phyloP scores from a whole-genome alignment of 805 yeast genomes.

The Candida nemodendra region DNA sequence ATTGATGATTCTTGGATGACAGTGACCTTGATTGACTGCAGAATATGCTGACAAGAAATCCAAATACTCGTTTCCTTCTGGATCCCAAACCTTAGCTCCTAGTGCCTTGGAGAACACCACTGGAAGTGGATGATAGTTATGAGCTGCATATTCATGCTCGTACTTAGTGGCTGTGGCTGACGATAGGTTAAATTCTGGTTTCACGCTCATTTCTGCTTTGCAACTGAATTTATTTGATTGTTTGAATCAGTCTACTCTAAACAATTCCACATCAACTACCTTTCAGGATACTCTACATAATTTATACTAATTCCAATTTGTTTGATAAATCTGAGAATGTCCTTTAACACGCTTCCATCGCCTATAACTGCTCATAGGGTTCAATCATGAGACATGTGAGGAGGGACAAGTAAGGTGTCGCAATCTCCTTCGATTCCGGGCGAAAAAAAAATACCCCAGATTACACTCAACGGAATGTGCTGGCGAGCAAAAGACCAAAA shows the following conservation, averaged over 20 bases:
- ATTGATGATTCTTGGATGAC: conserved; percentile 86
- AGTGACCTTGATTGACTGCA: conserved; percentile 97
- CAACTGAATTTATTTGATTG: too few species aligned
- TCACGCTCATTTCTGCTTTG: too few species aligned
- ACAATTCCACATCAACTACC: too few species aligned
- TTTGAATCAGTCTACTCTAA: too few species aligned
- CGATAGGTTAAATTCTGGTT: conserved; percentile 49
- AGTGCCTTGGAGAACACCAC: conserved; percentile 83
- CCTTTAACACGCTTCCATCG: conserved; percentile 4
- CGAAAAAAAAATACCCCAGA: not conserved
- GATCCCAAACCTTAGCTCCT: conserved; percentile 98
- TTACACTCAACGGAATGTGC: conserved; percentile 9
- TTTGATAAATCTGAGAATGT: not conserved
- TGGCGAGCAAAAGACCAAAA: conserved; percentile 5
- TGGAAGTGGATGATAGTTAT: conserved; percentile 95
- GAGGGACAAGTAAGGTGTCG: too few species aligned
- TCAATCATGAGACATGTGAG: too few species aligned
- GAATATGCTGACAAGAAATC: conserved; percentile 94
- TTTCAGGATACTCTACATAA: not conserved
- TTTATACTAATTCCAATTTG: not conserved
- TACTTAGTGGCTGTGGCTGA: conserved; percentile 62
- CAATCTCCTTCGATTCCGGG: conserved; percentile 5
- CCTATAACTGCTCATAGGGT: conserved; percentile 17
- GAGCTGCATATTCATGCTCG: conserved; percentile 86
- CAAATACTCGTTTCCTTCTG: conserved; percentile 91